Percentiles rank a stretch among this genome's conserved stretches.
phyloP scores from a whole-genome alignment of 176 grass and related monocot species.

The Aegilops bicornis region DNA sequence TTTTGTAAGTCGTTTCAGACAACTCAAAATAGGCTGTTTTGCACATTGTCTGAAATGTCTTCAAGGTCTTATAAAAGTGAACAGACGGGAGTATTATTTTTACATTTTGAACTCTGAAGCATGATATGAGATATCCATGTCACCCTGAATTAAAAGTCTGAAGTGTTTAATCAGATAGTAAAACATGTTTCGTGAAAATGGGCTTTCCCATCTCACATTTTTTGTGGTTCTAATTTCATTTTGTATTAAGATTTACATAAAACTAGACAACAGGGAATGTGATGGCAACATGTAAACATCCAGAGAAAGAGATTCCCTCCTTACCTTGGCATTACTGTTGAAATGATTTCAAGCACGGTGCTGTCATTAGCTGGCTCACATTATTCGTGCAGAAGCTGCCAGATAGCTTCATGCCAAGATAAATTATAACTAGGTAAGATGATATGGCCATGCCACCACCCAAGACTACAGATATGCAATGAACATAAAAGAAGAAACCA shows the following conservation, averaged over 20 bases:
- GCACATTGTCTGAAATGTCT: too few relatives aligned
- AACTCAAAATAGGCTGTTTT: too few relatives aligned
- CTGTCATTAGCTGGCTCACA: constrained; percentile 25
- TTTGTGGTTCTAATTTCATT: background rate
- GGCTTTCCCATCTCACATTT: background rate
- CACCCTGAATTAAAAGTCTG: background rate
- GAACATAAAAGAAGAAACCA: constrained; percentile 15
- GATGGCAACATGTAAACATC: background rate
- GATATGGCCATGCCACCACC: background rate
- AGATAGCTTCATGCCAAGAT: constrained; percentile 49
- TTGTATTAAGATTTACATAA: background rate
- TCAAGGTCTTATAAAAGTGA: too few relatives aligned
- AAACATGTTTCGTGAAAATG: background rate
- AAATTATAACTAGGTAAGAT: constrained; percentile 36
- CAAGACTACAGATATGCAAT: constrained; percentile 20
- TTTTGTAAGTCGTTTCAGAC: too few relatives aligned
- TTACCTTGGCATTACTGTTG: constrained; percentile 65
- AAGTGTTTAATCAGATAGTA: background rate
- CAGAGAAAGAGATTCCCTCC: background rate
- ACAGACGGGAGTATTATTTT: background rate
- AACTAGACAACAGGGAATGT: background rate
- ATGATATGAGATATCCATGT: background rate
- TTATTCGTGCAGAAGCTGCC: constrained; percentile 64
- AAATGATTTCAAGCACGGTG: constrained; percentile 51
- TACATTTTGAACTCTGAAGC: background rate